Evolutionary conservation across 2,329 filamentous ascomycete species (phyloP), one percentile per base, ranked within the genome.

Genomic region (Ceratocystis alfenasii): DNA sequence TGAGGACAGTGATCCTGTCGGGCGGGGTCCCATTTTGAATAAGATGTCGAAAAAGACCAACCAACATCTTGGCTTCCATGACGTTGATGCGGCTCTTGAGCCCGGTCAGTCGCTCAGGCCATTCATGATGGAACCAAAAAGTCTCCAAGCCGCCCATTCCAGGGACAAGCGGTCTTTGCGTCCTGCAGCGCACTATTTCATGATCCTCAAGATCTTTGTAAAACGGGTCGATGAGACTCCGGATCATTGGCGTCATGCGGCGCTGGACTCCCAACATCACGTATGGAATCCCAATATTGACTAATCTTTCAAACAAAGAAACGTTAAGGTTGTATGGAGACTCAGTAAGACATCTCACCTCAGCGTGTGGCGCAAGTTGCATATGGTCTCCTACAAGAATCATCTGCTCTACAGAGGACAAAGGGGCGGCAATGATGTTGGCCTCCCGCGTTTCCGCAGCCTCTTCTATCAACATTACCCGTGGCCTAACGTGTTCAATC

Each of bases 241-340:
- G 75, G 12, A 83, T 72, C 45, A 72, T 71, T 0, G 80, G 78
- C 2, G 76, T 75, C 80, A 83, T 83, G 25, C 81, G 76, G 50
- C 89, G 83, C 73, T 95, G 90, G 63, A 83, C 79, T 1, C 79
- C 81, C 0, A 95, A 78, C 64, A 83, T 84, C 1, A 81, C 80
- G 71, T 82, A 90, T 0, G 84, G 81, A 20, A 92, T 75, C 0
- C 78, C 72, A 17, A 89, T 84, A 3, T 79, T 77, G n/a, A 94
- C 81, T 15, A 95, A 78, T 0, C 90, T 81, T 74, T 95, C 88
- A 70, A 95, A 95, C 70, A 95, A 80, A 0, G 89, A 94, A 0
- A 90, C 75, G 41, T 88, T 83, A 45, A 94, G 78, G 69, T 83
- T 80, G 72, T 82, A 90, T 0, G 87, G 87, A 0, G 79, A 73